Percentiles rank a stretch among this genome's conserved stretches.
These are phyloP conservation scores for Aegilops umbellulata DNA, from an alignment of 176 grass and related monocot species.

Conservation along the genomic window DNA sequence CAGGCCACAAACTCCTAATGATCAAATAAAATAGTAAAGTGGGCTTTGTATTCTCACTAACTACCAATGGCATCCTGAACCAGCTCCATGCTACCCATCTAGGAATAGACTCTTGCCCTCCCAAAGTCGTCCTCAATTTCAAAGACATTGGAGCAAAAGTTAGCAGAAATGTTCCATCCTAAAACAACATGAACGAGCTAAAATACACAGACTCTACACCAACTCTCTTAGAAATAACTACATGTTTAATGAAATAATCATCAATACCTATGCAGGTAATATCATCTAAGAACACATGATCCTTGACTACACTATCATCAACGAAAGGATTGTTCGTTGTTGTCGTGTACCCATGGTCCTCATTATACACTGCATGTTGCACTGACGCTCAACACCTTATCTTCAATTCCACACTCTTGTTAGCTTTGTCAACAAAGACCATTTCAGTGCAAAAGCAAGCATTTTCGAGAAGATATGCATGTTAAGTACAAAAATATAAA, in stretches of 20 bases:
- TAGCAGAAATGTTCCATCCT: slow-evolving; percentile 94
- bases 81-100: neutral
- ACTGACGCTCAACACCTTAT: slow-evolving; percentile 76
- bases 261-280: slow-evolving; percentile 83
- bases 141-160: slow-evolving; percentile 68
- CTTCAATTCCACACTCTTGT: slow-evolving; percentile 16
- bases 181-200: neutral
- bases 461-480: neutral
- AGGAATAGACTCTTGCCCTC: slow-evolving; percentile 60
- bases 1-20: neutral
- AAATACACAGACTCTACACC: neutral
- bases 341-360: slow-evolving; percentile 74
- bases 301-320: slow-evolving; percentile 68
- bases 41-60: slow-evolving; percentile 47
- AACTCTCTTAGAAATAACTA: neutral
- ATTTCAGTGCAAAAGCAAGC: neutral
- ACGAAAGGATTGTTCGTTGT: slow-evolving; percentile 81
- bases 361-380: slow-evolving; percentile 81
- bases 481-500: no score
- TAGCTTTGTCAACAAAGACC: slow-evolving; percentile 33
- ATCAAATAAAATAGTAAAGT: neutral
- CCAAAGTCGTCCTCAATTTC: slow-evolving; percentile 81
- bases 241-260: neutral
- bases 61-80: slow-evolving; percentile 63
- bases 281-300: slow-evolving; percentile 87